These are phyloP conservation scores for Kwoniella heveanensis DNA, from an alignment of 768 basidiomycete genomes.

Conservation along the genomic window DNA sequence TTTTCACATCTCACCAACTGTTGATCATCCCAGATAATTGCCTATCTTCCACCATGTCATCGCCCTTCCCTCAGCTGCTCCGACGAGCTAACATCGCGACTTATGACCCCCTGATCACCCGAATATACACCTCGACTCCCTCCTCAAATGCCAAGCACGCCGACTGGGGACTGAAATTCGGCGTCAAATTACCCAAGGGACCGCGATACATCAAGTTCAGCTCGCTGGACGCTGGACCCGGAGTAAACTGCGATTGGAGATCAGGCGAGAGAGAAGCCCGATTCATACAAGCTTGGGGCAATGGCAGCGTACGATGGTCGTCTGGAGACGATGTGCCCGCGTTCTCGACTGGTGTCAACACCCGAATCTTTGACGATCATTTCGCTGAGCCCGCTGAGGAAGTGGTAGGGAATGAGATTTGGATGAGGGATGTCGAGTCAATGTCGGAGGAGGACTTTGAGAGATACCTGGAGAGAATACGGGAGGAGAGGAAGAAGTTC, in stretches of 20 bases:
- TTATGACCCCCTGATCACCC: conserved; percentile 52
- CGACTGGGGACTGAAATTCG: conserved; percentile 54
- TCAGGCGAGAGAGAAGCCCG: conserved; percentile 51
- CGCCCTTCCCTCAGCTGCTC: conserved; percentile 50
- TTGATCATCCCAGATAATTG: background rate
- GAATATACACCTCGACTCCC: conserved; percentile 53
- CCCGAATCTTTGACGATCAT: conserved; percentile 13
- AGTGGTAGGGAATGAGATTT: conserved; percentile 63
- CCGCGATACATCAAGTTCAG: conserved; percentile 49
- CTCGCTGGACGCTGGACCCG: conserved; percentile 46
- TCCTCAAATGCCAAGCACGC: conserved; percentile 39
- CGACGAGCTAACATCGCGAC: conserved; percentile 47
- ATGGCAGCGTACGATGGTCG: conserved; percentile 42
- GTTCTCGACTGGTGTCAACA: conserved; percentile 2
- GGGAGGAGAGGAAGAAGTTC: conserved; percentile 19
- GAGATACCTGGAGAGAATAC: conserved; percentile 29
- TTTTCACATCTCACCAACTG: too few relatives aligned
- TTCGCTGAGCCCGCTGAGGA: conserved; percentile 43
- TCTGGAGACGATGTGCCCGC: conserved; percentile 15
- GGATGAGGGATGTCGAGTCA: conserved; percentile 38
- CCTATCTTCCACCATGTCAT: conserved; percentile 35
- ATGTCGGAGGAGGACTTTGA: conserved; percentile 40
- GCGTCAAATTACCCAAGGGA: conserved; percentile 30
- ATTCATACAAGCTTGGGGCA: conserved; percentile 50
- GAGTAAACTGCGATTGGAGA: conserved; percentile 48